Evolutionary conservation across 176 grass and related monocot genomes (phyloP).

Genomic region (Dendrocalamus sinicus): DNA sequence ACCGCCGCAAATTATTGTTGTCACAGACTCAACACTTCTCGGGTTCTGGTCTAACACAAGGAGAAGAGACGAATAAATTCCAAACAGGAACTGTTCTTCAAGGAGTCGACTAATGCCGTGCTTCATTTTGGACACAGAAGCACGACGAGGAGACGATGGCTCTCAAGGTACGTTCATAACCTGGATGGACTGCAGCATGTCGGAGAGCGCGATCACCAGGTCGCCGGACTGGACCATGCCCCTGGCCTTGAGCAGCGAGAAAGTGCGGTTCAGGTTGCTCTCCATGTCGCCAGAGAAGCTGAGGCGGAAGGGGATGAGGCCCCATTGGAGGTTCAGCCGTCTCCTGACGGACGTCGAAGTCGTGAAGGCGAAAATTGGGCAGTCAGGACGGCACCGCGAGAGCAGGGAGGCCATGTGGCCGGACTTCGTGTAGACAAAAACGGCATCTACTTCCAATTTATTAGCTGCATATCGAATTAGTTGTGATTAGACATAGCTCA

Average conservation of each 20-base stretch:
- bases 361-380: slow-evolving; percentile 94
- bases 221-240: slow-evolving; percentile 92
- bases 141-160: background rate
- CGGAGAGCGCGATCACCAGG: slow-evolving; percentile 88
- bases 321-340: slow-evolving; percentile 91
- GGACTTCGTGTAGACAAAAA: slow-evolving; percentile 80
- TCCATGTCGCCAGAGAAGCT: slow-evolving; percentile 87
- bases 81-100: background rate
- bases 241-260: slow-evolving; percentile 90
- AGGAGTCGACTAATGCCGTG: background rate
- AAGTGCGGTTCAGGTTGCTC: slow-evolving; percentile 93
- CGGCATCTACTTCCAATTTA: slow-evolving; percentile 84
- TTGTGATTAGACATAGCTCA: slow-evolving; percentile 8
- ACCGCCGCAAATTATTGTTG: slow-evolving; percentile 38
- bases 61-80: background rate
- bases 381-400: slow-evolving; percentile 86
- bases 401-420: slow-evolving; percentile 95
- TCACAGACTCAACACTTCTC: background rate
- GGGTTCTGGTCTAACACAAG: slow-evolving; percentile 24
- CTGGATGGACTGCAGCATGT: slow-evolving; percentile 98
- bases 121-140: background rate
- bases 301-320: slow-evolving; percentile 86
- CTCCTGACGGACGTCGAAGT: slow-evolving; percentile 68
- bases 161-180: slow-evolving; percentile 93
- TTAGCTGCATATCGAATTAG: slow-evolving; percentile 63